These are phyloP conservation scores for Candida sojae DNA, from an alignment of 1,139 yeast species.

Conservation along the genomic window DNA sequence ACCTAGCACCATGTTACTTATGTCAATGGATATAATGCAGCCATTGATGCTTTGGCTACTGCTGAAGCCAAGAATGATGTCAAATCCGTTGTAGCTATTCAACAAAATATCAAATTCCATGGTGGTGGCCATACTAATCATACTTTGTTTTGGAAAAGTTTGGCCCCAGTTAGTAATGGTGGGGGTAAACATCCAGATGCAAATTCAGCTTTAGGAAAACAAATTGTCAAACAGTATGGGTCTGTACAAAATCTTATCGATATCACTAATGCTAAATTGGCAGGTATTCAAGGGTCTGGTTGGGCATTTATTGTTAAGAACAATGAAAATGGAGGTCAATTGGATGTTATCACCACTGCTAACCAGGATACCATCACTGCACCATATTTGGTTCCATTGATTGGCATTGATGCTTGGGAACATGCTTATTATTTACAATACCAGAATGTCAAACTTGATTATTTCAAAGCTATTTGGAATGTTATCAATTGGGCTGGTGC, in stretches of 20 bases:
- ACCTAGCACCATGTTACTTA: conserved; percentile 41
- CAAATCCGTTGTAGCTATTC: conserved; percentile 36
- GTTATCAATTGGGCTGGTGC: conserved; percentile 53
- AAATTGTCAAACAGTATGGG: conserved; percentile 41
- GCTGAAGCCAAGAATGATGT: conserved; percentile 41
- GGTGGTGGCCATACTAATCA: conserved; percentile 51
- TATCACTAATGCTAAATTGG: conserved; percentile 40
- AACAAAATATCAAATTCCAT: conserved; percentile 43
- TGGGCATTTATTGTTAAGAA: conserved; percentile 52
- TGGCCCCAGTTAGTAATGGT: conserved; percentile 40
- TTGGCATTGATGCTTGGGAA: conserved; percentile 55
- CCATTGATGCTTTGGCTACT: conserved; percentile 37
- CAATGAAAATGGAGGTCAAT: conserved; percentile 36
- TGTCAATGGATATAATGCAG: conserved; percentile 43
- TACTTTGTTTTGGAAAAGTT: conserved; percentile 45
- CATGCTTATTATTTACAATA: conserved; percentile 53
- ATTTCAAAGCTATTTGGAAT: conserved; percentile 51
- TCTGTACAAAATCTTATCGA: conserved; percentile 41
- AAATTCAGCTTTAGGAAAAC: conserved; percentile 34
- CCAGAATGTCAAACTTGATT: conserved; percentile 49
- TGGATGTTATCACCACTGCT: conserved; percentile 45
- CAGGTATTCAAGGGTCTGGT: conserved; percentile 50
- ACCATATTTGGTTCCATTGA: conserved; percentile 41
- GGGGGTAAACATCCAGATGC: conserved; percentile 43
- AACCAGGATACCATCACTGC: conserved; percentile 50